These are phyloP conservation scores for Cavenderia fasciculata DNA, from an alignment of 78 protist genomes.

Conservation along the genomic window DNA sequence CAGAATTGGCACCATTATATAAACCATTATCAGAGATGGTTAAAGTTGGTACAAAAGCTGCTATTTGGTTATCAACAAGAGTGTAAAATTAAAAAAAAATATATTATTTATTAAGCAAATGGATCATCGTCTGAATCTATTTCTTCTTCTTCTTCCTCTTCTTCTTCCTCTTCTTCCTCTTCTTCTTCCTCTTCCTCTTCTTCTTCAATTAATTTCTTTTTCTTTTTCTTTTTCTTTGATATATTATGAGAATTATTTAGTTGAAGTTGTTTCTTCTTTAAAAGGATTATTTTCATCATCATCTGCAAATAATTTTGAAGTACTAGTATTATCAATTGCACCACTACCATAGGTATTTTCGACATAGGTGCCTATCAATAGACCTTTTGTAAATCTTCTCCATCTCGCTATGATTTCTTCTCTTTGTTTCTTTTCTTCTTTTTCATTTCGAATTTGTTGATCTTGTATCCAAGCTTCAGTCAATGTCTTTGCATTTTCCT, in stretches of 20 bases:
- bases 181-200: not conserved
- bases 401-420: slow-evolving; percentile 33
- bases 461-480: slow-evolving; percentile 57
- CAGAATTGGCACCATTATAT: slow-evolving; percentile 80
- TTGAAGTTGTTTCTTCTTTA: not conserved
- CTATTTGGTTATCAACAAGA: slow-evolving; percentile 74
- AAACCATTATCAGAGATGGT: slow-evolving; percentile 66
- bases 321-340: not conserved
- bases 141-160: not conserved
- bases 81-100: no score
- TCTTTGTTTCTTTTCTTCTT: slow-evolving; percentile 8
- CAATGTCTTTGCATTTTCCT: slow-evolving; percentile 14
- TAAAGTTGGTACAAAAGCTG: slow-evolving; percentile 73
- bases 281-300: not conserved
- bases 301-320: not conserved
- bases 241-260: not conserved
- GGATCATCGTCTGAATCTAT: not conserved
- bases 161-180: not conserved
- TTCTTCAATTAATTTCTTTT: not conserved
- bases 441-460: not conserved
- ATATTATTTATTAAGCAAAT: no score
- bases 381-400: slow-evolving; percentile 19
- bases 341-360: slow-evolving; percentile 14
- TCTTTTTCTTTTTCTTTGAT: not conserved
- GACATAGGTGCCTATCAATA: slow-evolving; percentile 48